Base-by-base conservation (phyloP, 495 filamentous ascomycete species). In the Penicillium subrubescens region DNA sequence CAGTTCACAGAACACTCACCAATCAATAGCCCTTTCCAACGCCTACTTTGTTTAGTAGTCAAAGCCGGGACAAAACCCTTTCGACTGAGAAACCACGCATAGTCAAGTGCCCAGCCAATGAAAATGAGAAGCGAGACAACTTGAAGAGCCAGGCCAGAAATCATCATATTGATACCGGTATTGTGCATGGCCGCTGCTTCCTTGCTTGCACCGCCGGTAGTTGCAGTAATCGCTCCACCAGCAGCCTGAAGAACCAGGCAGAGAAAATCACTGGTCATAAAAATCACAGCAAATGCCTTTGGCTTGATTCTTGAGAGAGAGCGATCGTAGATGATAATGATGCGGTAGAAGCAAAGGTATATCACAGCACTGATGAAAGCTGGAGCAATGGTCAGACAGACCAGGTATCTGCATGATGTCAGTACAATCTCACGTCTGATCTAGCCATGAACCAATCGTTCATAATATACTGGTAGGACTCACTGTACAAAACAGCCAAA, bases 321-420 rank as follows among this genome's bases (percentile, higher is more conserved):
- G 11, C 71, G 63, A 53, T 83, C 81, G 61, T 83, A 82, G 44
- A 81, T 64, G 2, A 71, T 73, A 59, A 86, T 76, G 59, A 86
- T 82, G 5, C 82, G 80, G 0, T 77, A 77, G 6, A 88, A 78
- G 67, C 79, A 83, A 33, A 87, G 72, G 66, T 88, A 88, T 66
- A 88, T 80, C 15, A 77, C 76, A 15, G 83, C 86, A 35, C 79
- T 77, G 62, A 87, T 68, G 63, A 88, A 83, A 55, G 84, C 84
- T 3, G 86, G 86, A 0, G 73, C 86, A 54, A 87, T 82, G 10
- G 84, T 87, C 0, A 86, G 70, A 46, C 67, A 72, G 67, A 88
- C 77, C 17, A 86, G 73, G 61, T 84, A 81, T 57, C 76, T 81
- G 33, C 59, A n/a, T 8, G 11, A 15, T 3, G 27, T 53, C 12